Evolutionary conservation across 148 eudicot genomes (phyloP).

Genomic region (Drosera capensis): DNA sequence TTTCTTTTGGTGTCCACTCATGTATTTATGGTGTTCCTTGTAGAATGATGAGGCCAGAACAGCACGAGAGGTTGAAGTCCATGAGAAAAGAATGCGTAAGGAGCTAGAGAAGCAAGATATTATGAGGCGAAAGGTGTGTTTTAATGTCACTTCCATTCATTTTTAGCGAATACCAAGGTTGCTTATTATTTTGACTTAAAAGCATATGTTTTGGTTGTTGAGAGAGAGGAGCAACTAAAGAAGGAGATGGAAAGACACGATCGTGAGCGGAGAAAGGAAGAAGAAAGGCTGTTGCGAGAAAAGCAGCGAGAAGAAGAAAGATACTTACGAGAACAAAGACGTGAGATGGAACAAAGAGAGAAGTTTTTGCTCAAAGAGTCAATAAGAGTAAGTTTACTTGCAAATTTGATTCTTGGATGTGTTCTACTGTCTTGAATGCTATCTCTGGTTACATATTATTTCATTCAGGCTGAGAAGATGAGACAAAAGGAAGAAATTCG

Average conservation of each 20-base stretch:
- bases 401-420: background rate
- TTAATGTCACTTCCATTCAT: background rate
- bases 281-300: conserved; percentile 83
- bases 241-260: conserved; percentile 96
- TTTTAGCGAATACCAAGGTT: background rate
- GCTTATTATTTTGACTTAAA: conserved; percentile 6
- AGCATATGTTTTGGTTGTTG: conserved; percentile 8
- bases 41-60: conserved; percentile 79
- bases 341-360: conserved; percentile 87
- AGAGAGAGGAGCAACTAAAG: conserved; percentile 91
- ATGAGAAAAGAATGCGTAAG: conserved; percentile 80
- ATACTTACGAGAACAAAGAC: conserved; percentile 74
- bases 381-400: conserved; percentile 41
- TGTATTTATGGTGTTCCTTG: conserved; percentile 1
- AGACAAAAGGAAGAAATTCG: conserved; percentile 79
- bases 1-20: background rate
- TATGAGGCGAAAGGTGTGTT: conserved; percentile 63
- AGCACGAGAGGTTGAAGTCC: conserved; percentile 72
- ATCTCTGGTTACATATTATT: conserved; percentile 1
- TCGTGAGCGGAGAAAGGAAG: conserved; percentile 81
- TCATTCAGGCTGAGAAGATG: conserved; percentile 62
- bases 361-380: conserved; percentile 66
- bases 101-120: conserved; percentile 92
- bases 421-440: background rate
- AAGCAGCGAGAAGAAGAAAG: conserved; percentile 84